A percentile compares a stretch with the other conserved stretches of the same genome.
Evolutionary conservation across 192 early-diverging fungal genomes (phyloP).

Genomic region (Pilobolus umbonatus): DNA sequence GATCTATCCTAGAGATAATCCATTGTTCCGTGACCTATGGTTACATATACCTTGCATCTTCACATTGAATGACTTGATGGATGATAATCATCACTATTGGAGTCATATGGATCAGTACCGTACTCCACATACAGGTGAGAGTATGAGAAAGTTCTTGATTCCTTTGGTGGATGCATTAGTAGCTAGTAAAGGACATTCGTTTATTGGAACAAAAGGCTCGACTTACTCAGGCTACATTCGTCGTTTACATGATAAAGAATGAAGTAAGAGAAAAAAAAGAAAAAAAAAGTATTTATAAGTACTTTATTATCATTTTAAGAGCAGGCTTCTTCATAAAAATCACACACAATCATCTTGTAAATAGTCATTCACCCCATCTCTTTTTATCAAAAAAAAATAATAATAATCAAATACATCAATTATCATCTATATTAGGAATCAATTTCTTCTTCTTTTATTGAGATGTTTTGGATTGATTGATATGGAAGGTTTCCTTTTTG

Average conservation of each 20-base stretch:
- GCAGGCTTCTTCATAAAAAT: neutral
- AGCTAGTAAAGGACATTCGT: slow-evolving; percentile 28
- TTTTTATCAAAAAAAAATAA: neutral
- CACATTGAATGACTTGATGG: slow-evolving; percentile 37
- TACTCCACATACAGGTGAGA: slow-evolving; percentile 12
- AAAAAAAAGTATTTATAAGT: neutral
- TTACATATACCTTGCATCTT: slow-evolving; percentile 40
- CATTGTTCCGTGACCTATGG: slow-evolving; percentile 36
- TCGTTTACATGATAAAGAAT: slow-evolving; percentile 22
- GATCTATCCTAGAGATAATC: slow-evolving; percentile 31
- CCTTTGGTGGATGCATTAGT: slow-evolving; percentile 29
- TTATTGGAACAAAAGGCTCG: slow-evolving; percentile 27
- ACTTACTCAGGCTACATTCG: slow-evolving; percentile 32
- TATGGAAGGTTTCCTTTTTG: slow-evolving; percentile 16
- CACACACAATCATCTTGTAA: neutral
- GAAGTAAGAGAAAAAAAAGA: neutral
- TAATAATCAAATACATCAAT: neutral
- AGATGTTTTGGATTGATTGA: too few species aligned
- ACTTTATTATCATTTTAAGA: neutral
- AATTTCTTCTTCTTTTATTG: neutral
- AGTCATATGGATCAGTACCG: slow-evolving; percentile 12
- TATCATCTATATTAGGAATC: neutral
- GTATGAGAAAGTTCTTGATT: slow-evolving; percentile 25
- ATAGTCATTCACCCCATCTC: neutral
- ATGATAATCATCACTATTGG: slow-evolving; percentile 19